These are phyloP conservation scores for Posidonia oceanica DNA, from an alignment of 116 monocot species.

Conservation along the genomic window DNA sequence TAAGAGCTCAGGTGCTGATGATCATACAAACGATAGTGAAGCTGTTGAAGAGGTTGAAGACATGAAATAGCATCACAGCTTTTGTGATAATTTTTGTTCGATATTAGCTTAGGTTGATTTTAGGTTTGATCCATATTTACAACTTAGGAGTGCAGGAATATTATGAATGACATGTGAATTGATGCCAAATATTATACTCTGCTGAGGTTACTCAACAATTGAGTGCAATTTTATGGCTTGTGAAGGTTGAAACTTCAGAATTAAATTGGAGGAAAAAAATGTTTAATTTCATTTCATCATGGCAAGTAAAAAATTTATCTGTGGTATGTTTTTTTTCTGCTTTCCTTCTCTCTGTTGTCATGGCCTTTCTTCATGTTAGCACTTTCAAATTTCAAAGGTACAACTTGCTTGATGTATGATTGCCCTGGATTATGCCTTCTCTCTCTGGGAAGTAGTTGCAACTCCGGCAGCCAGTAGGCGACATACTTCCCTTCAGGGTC, in stretches of 20 bases:
- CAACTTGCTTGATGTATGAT: constrained; percentile 64
- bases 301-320: background rate
- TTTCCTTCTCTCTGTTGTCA: constrained; percentile 14
- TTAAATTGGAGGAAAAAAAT: no score
- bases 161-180: no score
- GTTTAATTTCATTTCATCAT: no score
- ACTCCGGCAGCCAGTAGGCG: constrained; percentile 72
- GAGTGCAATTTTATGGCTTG: no score
- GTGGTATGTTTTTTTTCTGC: constrained; percentile 11
- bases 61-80: background rate
- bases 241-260: no score
- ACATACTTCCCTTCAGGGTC: constrained; percentile 87
- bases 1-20: background rate
- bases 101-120: no score
- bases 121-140: no score
- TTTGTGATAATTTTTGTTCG: background rate
- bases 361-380: constrained; percentile 17
- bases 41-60: constrained; percentile 2
- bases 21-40: background rate
- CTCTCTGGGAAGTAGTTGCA: constrained; percentile 52
- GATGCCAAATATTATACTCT: no score
- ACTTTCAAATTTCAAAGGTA: constrained; percentile 61
- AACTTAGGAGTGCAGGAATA: no score
- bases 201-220: no score
- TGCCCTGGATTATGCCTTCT: constrained; percentile 61